These are phyloP conservation scores for Trichothecium roseum DNA, from an alignment of 2,329 filamentous ascomycete species.

Conservation along the genomic window DNA sequence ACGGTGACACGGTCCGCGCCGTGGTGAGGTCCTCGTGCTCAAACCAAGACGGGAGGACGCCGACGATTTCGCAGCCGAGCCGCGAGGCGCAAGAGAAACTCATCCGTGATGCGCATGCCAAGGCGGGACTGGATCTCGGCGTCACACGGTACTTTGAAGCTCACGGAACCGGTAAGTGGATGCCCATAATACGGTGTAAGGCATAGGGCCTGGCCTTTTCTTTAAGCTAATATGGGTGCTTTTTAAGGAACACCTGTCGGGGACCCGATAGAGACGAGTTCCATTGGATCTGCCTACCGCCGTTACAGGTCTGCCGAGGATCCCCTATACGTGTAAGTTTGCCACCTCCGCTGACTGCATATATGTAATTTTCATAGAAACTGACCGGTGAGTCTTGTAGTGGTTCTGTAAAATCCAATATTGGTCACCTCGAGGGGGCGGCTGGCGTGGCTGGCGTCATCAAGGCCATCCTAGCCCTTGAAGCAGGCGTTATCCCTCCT, in stretches of 20 bases:
- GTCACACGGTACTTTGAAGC: conserved; percentile 21
- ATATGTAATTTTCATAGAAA: no score
- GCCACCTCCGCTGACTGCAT: no score
- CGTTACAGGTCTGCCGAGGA: background rate
- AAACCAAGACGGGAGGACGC: conserved; percentile 30
- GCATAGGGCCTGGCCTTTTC: no score
- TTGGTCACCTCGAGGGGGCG: conserved; percentile 12
- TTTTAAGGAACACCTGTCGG: conserved; percentile 40
- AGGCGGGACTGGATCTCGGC: conserved; percentile 13
- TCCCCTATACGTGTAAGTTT: conserved; percentile 7
- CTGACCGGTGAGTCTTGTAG: no score
- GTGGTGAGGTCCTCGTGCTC: conserved; percentile 16
- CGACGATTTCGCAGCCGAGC: conserved; percentile 22
- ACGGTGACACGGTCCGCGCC: conserved; percentile 21
- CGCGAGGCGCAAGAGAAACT: conserved; percentile 9
- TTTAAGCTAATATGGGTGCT: no score
- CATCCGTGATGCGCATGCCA: conserved; percentile 16
- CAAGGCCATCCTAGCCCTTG: conserved; percentile 9
- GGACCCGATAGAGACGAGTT: conserved; percentile 26
- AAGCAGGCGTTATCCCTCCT: conserved; percentile 10
- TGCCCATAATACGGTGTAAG: no score
- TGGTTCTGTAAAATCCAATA: conserved; percentile 10
- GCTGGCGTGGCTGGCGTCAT: conserved; percentile 10
- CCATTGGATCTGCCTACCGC: conserved; percentile 15
- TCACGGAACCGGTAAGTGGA: conserved; percentile 40